Conservation (phyloP, 352 stramenopile species). For the Globisporangium polare region DNA sequence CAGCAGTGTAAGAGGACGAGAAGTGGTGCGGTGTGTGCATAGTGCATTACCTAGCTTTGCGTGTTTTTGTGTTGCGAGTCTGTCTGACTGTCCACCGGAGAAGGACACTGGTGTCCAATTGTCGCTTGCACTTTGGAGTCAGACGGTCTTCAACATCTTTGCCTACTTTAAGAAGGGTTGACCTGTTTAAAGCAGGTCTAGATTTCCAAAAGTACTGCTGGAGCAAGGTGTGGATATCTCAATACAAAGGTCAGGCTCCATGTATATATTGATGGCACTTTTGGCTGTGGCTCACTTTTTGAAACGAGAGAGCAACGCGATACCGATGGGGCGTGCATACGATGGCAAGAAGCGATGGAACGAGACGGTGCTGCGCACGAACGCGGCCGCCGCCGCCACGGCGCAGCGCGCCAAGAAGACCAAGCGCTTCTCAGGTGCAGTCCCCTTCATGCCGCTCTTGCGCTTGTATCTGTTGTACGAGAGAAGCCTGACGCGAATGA, state of each 20-base stretch:
- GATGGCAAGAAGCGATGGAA: slow-evolving; percentile 85
- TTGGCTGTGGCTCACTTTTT: not conserved
- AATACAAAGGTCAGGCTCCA: no score
- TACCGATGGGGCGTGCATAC: slow-evolving; percentile 64
- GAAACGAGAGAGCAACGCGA: not conserved
- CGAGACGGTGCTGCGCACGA: slow-evolving; percentile 70
- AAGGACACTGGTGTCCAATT: no score
- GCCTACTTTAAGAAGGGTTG: no score
- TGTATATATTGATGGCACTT: no score
- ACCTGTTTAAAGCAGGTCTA: no score
- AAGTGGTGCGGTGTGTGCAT: not conserved
- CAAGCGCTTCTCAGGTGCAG: slow-evolving; percentile 66
- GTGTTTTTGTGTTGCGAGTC: no score
- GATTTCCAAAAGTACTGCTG: no score
- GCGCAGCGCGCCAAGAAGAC: slow-evolving; percentile 17
- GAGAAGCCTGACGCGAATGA: not conserved
- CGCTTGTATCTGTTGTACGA: not conserved
- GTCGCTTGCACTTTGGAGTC: no score
- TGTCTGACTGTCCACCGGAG: no score
- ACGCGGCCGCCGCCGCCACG: slow-evolving; percentile 8
- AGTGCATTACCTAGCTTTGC: no score
- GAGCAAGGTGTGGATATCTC: no score
- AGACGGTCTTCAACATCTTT: no score
- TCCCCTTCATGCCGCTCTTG: not conserved
- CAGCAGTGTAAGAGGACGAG: not conserved